Percentiles rank a stretch among this genome's conserved stretches.
Conservation (phyloP, 2,329 filamentous ascomycete genomes). For the Leptographium lundbergii region DNA sequence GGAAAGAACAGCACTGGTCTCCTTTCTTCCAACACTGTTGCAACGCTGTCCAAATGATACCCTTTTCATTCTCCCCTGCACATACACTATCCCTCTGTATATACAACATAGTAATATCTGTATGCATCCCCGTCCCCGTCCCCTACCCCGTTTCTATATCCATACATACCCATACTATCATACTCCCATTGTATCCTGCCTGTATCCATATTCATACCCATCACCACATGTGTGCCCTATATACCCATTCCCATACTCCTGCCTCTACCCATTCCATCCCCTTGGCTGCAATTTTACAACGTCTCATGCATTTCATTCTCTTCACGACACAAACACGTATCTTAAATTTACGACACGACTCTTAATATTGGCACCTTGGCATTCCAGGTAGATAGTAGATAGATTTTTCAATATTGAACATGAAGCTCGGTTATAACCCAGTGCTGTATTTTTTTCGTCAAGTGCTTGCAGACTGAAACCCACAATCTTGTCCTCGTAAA, state of each 20-base stretch:
- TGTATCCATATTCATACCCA: neutral
- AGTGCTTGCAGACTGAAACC: neutral
- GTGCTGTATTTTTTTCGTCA: neutral
- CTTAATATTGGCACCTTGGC: neutral
- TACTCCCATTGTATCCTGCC: neutral
- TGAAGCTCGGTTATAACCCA: no score
- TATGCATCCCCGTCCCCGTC: no score
- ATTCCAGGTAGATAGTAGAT: neutral
- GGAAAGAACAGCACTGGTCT: neutral
- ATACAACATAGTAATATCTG: no score
- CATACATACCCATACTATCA: neutral
- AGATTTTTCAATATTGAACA: neutral
- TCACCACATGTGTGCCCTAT: no score
- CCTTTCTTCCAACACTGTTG: neutral
- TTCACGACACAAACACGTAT: neutral
- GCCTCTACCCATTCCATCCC: neutral
- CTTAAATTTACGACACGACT: neutral
- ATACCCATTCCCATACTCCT: neutral
- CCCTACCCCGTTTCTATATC: neutral
- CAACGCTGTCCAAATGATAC: neutral
- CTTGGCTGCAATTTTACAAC: no score
- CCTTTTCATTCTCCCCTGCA: neutral
- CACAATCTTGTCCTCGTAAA: neutral
- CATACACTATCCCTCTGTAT: neutral
- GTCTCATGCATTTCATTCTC: neutral